These are phyloP conservation scores for Boletus reticulatus DNA, from an alignment of 768 basidiomycete genomes.

Conservation along the genomic window DNA sequence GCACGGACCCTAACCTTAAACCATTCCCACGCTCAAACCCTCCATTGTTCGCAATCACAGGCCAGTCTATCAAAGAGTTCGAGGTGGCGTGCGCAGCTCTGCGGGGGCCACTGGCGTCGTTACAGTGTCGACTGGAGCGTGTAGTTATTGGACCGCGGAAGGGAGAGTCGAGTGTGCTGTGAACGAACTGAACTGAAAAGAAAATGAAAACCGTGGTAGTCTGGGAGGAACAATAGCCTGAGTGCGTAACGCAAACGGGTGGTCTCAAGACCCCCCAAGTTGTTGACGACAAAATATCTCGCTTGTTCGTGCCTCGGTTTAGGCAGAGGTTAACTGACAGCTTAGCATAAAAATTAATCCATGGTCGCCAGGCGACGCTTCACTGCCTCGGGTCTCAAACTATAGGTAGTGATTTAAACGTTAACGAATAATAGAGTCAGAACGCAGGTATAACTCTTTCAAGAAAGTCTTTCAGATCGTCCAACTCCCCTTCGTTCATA, in stretches of 20 bases:
- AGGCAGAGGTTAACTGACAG: not conserved
- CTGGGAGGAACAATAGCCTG: not conserved
- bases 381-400: too few relatives aligned
- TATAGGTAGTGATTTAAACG: too few relatives aligned
- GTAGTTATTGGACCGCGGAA: not conserved
- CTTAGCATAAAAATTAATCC: too few relatives aligned
- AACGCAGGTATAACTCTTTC: not conserved
- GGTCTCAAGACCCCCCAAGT: constrained; percentile 27
- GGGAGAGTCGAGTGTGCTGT: not conserved
- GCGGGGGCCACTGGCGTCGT: not conserved
- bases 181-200: not conserved
- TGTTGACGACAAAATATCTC: constrained; percentile 10
- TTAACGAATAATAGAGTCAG: too few relatives aligned
- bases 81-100: not conserved
- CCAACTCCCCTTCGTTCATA: not conserved
- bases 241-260: constrained; percentile 11
- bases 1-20: constrained; percentile 46
- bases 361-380: too few relatives aligned
- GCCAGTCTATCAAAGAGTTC: not conserved
- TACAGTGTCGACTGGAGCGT: not conserved
- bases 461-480: not conserved
- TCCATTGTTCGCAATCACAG: constrained; percentile 16
- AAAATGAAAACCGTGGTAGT: not conserved
- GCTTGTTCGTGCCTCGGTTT: not conserved
- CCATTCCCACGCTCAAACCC: constrained; percentile 31